Evolutionary conservation across 2,329 filamentous ascomycete species (phyloP), one percentile per base, ranked within the genome.

Genomic region (Emericellopsis atlantica): DNA sequence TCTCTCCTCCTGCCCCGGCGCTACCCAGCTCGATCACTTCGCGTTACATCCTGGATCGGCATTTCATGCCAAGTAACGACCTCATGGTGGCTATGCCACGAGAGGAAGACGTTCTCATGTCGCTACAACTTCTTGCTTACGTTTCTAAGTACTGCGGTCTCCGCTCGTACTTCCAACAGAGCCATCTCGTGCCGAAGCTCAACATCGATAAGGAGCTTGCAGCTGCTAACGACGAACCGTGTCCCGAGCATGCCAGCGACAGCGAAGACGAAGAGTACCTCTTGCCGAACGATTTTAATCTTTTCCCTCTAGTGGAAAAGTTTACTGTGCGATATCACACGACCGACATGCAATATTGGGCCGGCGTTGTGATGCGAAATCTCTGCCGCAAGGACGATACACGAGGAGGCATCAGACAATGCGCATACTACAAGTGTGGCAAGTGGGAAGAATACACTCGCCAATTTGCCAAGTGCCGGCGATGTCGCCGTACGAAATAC

Each of bases 341-440:
- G 48, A 85, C 87, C 44, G 89, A 95, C 57, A 98, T 98, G 92
- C 90, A 95, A 60, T 98, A 98, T 66, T 98, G 92, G 92, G 92
- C 92, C 15, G 92, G 90, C 46, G 92, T 98, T 14, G 92, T 98
- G 36, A 98, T 98, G 92, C 78, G 92, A 48, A 98, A 98, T 57
- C 75, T 98, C 39, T 98, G 92, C 70, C 85, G 92, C 48, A 98
- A 98, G 65, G 92, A 98, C 58, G 92, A 98, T 57, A 86, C 84
- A 10, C 76, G 86, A 37, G 92, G 92, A 34, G 92, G 92, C 44
- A 96, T 98, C 50, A 76, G 92, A 43, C 92, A 98, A 59, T 98
- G 92, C 60, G 92, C 92, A 41, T 95, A 95, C 66, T 98, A 94
- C 66, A 81, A 95, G 62, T 98, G 92, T 60, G 90, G 90, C 45